Base-by-base conservation (phyloP, 345 rosid genomes). In the Alliaria petiolata region DNA sequence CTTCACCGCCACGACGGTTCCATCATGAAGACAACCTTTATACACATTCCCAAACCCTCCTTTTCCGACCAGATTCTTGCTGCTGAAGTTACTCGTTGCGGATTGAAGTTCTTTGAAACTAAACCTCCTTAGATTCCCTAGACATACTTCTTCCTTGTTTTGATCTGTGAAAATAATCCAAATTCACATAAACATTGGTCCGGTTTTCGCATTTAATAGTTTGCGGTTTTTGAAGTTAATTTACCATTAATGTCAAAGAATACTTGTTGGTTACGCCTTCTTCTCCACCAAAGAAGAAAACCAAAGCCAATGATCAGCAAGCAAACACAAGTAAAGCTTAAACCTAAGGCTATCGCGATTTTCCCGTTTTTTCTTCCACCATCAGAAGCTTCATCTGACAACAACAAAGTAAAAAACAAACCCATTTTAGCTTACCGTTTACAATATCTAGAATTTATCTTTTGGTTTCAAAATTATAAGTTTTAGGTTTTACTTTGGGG, bases 31-130 rank as follows among this genome's bases (percentile, higher is more conserved):
- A 80, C 75, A 67, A 35, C 99, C 97, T 81, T 85, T 95, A 72
- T 91, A 95, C 2, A 91, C 99, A 58, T 91, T 87, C 25, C 99
- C 99, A 52, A 89, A 95, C 36, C 99, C 98, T 52, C 99, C 96
- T 70, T 89, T 87, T 46, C 97, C 98, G 2, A 95, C 79, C 40
- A 95, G 71, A 79, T 88, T 91, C 85, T 88, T 89, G 85, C 85
- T 79, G 82, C 93, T 88, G 87, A 91, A 95, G 77, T 91, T 89
- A 84, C 84, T 70, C 4, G 98, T 95, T 6, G 96, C 99, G 8
- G 40, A 67, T 77, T 87, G 91, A 70, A 95, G 96, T 73, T 89
- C 96, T 78, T 88, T 91, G 79, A 95, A 91, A 56, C 84, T 87
- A 72, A 91, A 95, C 78, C 85, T 91, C 76, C 74, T 87, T 78